These are phyloP conservation scores for Nakazawaea sp. DNA, from an alignment of 805 yeast genomes.

Conservation along the genomic window DNA sequence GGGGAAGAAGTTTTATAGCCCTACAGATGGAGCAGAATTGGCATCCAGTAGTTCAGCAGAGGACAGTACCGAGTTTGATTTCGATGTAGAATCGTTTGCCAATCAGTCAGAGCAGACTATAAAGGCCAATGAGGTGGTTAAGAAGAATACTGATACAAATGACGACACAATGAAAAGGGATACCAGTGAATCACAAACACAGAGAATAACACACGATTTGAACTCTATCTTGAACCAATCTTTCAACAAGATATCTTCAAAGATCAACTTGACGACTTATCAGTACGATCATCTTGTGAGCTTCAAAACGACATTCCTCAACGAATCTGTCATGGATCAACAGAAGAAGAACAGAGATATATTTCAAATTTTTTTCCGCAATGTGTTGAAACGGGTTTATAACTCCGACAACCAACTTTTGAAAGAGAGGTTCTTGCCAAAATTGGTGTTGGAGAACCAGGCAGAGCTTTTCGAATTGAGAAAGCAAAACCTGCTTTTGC, in stretches of 20 bases:
- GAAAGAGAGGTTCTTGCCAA: slow-evolving; percentile 22
- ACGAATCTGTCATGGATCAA: slow-evolving; percentile 18
- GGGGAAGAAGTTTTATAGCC: slow-evolving; percentile 23
- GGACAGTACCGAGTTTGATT: slow-evolving; percentile 11
- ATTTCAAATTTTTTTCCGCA: slow-evolving; percentile 23
- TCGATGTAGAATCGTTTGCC: slow-evolving; percentile 4
- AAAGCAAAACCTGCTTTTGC: slow-evolving; percentile 1
- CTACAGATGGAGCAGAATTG: slow-evolving; percentile 20
- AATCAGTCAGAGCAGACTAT: slow-evolving; percentile 1
- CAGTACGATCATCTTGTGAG: slow-evolving; percentile 39
- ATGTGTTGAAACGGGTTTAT: slow-evolving; percentile 23
- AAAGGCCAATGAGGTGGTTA: slow-evolving; percentile 5
- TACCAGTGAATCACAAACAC: slow-evolving; percentile 12
- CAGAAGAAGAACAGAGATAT: slow-evolving; percentile 22
- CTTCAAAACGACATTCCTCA: slow-evolving; percentile 28
- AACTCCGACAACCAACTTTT: slow-evolving; percentile 19
- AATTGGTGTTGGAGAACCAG: slow-evolving; percentile 17
- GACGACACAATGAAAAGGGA: slow-evolving; percentile 10
- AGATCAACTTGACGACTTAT: slow-evolving; percentile 45
- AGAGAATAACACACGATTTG: slow-evolving; percentile 17
- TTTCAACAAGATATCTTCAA: slow-evolving; percentile 35
- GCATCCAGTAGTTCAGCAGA: slow-evolving; percentile 1
- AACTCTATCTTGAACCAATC: slow-evolving; percentile 33
- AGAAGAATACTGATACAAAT: slow-evolving; percentile 7
- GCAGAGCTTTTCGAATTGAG: slow-evolving; percentile 12